phyloP scores from a whole-genome alignment of 352 stramenopile species.

The Globisporangium paddicum region DNA sequence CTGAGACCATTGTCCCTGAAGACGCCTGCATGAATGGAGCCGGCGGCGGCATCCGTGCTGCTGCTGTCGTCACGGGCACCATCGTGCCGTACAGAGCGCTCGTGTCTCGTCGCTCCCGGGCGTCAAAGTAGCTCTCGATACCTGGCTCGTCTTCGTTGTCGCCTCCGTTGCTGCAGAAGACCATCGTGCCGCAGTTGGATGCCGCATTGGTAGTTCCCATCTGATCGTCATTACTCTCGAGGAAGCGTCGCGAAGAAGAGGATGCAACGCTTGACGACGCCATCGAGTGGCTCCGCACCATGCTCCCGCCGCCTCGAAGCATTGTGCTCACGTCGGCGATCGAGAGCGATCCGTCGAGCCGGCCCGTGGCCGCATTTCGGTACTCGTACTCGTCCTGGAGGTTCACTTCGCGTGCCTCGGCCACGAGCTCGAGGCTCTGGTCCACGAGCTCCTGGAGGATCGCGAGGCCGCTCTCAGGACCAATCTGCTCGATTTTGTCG shows the following conservation, averaged over 20 bases:
- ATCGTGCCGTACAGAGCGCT: conserved; percentile 64
- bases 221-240: background rate
- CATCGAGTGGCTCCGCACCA: conserved; percentile 19
- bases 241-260: background rate
- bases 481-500: conserved; percentile 30
- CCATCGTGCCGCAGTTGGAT: conserved; percentile 41
- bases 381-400: conserved; percentile 55
- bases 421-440: conserved; percentile 60
- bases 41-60: conserved; percentile 7
- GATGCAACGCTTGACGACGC: conserved; percentile 11
- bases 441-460: conserved; percentile 71
- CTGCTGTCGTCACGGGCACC: conserved; percentile 16
- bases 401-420: conserved; percentile 39
- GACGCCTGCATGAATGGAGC: conserved; percentile 9
- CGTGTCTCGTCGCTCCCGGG: conserved; percentile 33
- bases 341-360: conserved; percentile 52
- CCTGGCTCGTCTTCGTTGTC: conserved; percentile 8
- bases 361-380: conserved; percentile 41
- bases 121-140: conserved; percentile 7
- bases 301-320: conserved; percentile 27
- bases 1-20: conserved; percentile 7
- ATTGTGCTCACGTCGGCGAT: conserved; percentile 66
- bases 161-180: conserved; percentile 24
- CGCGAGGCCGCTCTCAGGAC: conserved; percentile 27
- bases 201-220: background rate